Base-by-base conservation (phyloP, 2,329 filamentous ascomycete genomes). In the Phialophora verrucosa region DNA sequence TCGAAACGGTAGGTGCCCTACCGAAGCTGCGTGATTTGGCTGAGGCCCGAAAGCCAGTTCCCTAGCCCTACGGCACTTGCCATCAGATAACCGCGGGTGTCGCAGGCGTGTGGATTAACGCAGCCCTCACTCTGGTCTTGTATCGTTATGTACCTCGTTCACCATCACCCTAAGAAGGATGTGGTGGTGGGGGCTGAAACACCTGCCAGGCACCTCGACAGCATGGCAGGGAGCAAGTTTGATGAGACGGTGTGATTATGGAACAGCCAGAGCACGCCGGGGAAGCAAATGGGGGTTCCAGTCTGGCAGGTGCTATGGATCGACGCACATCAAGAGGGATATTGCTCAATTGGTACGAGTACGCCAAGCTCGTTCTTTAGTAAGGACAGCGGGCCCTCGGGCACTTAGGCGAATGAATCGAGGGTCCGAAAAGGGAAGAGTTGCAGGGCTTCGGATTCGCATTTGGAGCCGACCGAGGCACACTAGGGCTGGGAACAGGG, bases 321-420 rank as follows among this genome's bases (percentile, higher is more conserved):
- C 31, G 44, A 49, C 32, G 55, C 44, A 58, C 14, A 31, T 51
- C 27, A 53, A 61, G 44, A 51, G 58, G 58, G 58, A 51, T 61
- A 53, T 42, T 61, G 23, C 58, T 38, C 44, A 42, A 61, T 61
- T 42, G 44, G 47, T 62, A 20, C n/a, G 50, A n/a, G 32, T 25
- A 31, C 31, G 65, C 65, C 62, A 64, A 64, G 65, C 65, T 67
- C 65, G 65, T 67, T 67, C 65, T 64, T 64, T 67, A 67, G 65
- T 59, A 62, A 54, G 44, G 44, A 20, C 59, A 42, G 58, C 10
- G 44, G 44, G 31, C 27, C 58, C 58, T 65, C 62, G 62, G 47
- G 53, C 23, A n/a, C 49, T 23, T 61, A 61, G 58, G 58, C 58
- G 58, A 61, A 53, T 53, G 58, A 29, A 25, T 49, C 42, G 35